Evolutionary conservation across 345 rosid genomes (phyloP), one percentile per base, ranked within the genome.

Genomic region (Passiflora organensis): DNA sequence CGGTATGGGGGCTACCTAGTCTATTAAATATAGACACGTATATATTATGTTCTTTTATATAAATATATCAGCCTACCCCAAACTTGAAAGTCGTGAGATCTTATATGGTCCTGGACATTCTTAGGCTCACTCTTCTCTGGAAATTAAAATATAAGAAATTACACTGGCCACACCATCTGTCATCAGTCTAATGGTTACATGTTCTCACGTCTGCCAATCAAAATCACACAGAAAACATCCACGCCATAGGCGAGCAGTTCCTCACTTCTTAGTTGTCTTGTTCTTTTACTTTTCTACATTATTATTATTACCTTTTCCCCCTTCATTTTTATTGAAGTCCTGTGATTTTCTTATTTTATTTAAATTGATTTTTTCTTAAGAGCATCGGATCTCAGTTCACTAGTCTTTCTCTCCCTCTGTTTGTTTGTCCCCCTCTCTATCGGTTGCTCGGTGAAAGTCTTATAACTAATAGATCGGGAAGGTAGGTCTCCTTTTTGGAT

Each of bases 401-500:
- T 51, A 18, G 5, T n/a, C 56, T 15, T 21, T 47, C 39, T 16
- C 41, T n/a, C n/a, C n/a, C n/a, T n/a, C n/a, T n/a, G n/a, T n/a
- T n/a, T n/a, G n/a, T n/a, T n/a, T n/a, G n/a, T n/a, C n/a, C n/a
- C n/a, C n/a, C n/a, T n/a, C 37, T 22, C 24, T 20, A 19, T 25
- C 23, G 22, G 13, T 11, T 17, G 4, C 11, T 13, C 19, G 1
- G 3, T 2, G 23, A 15, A 3, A 8, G 34, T 44, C 15, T 20
- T n/a, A n/a, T n/a, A n/a, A n/a, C n/a, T n/a, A 24, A 10, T 12
- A 28, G 38, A 50, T 24, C 20, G 20, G 12, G 15, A 23, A 39
- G 47, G 58, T 39, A 39, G n/a, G 36, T 22, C 12, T 21, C 43
- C n/a, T n/a, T n/a, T n/a, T 61, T 36, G 53, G 66, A 62, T 62